Evolutionary conservation across 495 filamentous ascomycete species (phyloP).

Genomic region (Parathielavia hyrcaniae): DNA sequence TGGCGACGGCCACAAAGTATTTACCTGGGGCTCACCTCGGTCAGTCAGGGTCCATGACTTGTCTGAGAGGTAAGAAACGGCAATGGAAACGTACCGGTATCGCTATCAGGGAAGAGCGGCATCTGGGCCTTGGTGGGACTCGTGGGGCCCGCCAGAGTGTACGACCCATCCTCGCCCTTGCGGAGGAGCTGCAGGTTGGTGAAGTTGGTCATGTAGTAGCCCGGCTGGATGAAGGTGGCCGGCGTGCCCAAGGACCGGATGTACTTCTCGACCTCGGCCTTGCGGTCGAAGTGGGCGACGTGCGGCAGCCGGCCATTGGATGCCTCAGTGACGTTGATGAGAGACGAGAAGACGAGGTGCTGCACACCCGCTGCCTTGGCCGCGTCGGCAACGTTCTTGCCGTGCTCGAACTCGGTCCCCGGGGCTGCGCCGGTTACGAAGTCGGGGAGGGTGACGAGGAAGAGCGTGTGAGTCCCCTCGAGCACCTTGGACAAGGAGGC

Average conservation of each 20-base stretch:
- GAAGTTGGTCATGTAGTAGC: constrained; percentile 44
- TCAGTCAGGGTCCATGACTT: not conserved
- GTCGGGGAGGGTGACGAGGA: constrained; percentile 26
- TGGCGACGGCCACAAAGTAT: constrained; percentile 47
- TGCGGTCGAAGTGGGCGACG: constrained; percentile 40
- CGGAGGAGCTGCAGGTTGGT: not conserved
- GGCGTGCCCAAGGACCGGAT: constrained; percentile 35
- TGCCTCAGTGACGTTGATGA: constrained; percentile 31
- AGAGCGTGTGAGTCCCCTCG: constrained; percentile 43
- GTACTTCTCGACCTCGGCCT: constrained; percentile 42
- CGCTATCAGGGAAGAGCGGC: constrained; percentile 42
- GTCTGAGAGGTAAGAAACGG: not conserved
- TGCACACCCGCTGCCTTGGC: constrained; percentile 40
- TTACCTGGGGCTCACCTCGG: constrained; percentile 32
- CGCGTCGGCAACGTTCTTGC: constrained; percentile 44
- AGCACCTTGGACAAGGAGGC: constrained; percentile 42
- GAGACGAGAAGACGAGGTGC: constrained; percentile 48
- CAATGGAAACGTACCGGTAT: constrained; percentile 24
- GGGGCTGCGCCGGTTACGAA: constrained; percentile 19
- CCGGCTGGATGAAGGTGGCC: constrained; percentile 42
- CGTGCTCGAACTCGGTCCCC: constrained; percentile 34
- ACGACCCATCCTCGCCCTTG: not conserved
- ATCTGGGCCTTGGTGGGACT: constrained; percentile 13
- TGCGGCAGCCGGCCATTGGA: constrained; percentile 36
- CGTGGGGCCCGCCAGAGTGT: not conserved